phyloP scores from a whole-genome alignment of 805 yeast species.

The Lachancea thermotolerans region DNA sequence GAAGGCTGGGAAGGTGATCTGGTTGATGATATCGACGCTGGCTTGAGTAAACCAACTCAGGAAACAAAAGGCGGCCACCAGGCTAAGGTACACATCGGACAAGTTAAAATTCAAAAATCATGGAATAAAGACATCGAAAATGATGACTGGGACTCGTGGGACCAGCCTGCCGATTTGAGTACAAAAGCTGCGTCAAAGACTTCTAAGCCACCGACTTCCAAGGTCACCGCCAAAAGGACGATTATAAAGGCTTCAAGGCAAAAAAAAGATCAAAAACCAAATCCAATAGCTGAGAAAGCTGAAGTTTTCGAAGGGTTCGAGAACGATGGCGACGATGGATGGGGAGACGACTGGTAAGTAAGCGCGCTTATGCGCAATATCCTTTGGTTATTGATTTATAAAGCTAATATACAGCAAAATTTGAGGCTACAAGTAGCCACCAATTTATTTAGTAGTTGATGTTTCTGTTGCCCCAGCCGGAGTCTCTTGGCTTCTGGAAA shows the following conservation, averaged over 20 bases:
- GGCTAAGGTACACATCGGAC: background rate
- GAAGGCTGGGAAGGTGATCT: background rate
- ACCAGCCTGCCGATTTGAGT: slow-evolving; percentile 3
- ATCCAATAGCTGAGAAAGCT: too few relatives aligned
- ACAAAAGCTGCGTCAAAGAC: background rate
- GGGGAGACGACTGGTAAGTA: slow-evolving; percentile 24
- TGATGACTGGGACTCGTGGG: slow-evolving; percentile 15
- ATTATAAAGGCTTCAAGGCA: background rate
- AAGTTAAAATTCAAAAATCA: slow-evolving; percentile 14
- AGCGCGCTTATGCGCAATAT: background rate
- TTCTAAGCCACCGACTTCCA: background rate
- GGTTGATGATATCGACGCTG: background rate
- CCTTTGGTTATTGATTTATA: background rate
- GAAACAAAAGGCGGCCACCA: background rate
- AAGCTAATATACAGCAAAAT: slow-evolving; percentile 2
- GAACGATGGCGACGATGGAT: slow-evolving; percentile 17
- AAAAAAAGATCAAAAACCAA: background rate
- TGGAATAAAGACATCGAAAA: slow-evolving; percentile 20
- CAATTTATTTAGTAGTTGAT: slow-evolving; percentile 1
- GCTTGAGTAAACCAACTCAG: background rate
- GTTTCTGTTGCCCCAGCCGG: slow-evolving; percentile 34
- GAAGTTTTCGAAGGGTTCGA: background rate
- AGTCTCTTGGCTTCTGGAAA: slow-evolving; percentile 31
- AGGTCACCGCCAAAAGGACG: background rate
- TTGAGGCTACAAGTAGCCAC: background rate